Evolutionary conservation across 192 early-diverging fungal species (phyloP), one percentile per base, ranked within the genome.

Genomic region (Lobosporangium transversale): DNA sequence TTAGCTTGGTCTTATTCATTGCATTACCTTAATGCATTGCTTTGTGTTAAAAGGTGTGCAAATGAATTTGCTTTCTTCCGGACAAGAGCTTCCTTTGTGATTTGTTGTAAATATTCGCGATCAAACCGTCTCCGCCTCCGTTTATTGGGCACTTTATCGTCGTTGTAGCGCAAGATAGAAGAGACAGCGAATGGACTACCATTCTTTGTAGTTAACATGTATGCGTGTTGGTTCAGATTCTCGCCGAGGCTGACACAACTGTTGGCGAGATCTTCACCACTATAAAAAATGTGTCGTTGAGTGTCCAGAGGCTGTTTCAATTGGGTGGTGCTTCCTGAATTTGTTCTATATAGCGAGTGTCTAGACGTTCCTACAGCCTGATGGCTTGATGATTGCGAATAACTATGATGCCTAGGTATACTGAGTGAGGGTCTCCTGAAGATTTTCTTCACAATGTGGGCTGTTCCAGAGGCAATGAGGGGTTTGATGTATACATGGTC

Each of bases 11-110:
- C n/a, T n/a, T 8, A 44, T 15, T 27, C 17, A 30, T 11, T 17
- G n/a, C 65, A 68, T 67, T 82, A 86, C 86, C 60, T 63, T 47
- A 88, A 67, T n/a, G 86, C 69, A 32, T 80, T 80, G 64, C 79
- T 76, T n/a, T 85, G 78, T 1, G 60, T 73, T n/a, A 88, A 66
- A 15, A 88, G 80, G 48, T 85, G 66, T 10, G 80, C 87, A 63
- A 81, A 88, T 12, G 87, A 86, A 9, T 82, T 73, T 3, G 80
- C 81, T 31, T 69, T 65, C 50, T 74, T 76, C 55, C 79, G 49
- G 50, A 62, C 48, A 27, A 76, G 73, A 2, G 73, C 73, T n/a
- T 76, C 73, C 40, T 76, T 76, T n/a, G 73, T 76, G 26, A 76
- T 76, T 31, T 76, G 73, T 17, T 76, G 73, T 4, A 76, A 47